These are phyloP conservation scores for Casuarina cunninghamiana DNA, from an alignment of 306 rosid genomes.

Conservation along the genomic window DNA sequence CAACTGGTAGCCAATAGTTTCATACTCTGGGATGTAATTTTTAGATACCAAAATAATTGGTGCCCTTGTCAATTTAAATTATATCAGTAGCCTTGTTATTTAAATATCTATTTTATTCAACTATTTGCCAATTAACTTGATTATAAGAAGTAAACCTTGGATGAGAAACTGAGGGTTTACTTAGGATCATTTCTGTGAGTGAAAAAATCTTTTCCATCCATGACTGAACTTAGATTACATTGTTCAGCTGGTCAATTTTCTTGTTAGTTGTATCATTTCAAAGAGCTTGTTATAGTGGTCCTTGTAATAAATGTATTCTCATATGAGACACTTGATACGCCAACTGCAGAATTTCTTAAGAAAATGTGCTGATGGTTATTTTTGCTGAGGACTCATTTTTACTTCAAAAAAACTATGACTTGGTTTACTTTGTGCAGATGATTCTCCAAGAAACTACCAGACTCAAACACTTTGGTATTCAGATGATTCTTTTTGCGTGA, in stretches of 20 bases:
- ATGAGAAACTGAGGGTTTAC: background rate
- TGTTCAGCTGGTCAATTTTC: slow-evolving; percentile 10
- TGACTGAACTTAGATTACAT: background rate
- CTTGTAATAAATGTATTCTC: background rate
- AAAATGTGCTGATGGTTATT: background rate
- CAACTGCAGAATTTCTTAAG: slow-evolving; percentile 2
- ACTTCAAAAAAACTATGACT: background rate
- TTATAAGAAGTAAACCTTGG: background rate
- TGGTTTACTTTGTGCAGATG: slow-evolving; percentile 45
- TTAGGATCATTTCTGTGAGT: background rate
- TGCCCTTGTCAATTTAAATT: background rate
- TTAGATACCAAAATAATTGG: background rate
- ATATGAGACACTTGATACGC: slow-evolving; percentile 1
- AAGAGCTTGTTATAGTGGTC: background rate
- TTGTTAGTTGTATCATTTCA: background rate
- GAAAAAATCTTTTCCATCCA: background rate
- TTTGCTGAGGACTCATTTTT: background rate
- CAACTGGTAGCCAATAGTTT: background rate
- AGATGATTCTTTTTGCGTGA: slow-evolving; percentile 84
- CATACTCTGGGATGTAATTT: background rate
- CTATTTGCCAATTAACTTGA: background rate
- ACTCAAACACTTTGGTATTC: slow-evolving; percentile 78
- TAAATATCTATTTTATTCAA: background rate
- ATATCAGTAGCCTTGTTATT: background rate
- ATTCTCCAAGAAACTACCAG: slow-evolving; percentile 75